These are phyloP conservation scores for Blakeslea trispora DNA, from an alignment of 371 early-diverging fungal species.

Conservation along the genomic window DNA sequence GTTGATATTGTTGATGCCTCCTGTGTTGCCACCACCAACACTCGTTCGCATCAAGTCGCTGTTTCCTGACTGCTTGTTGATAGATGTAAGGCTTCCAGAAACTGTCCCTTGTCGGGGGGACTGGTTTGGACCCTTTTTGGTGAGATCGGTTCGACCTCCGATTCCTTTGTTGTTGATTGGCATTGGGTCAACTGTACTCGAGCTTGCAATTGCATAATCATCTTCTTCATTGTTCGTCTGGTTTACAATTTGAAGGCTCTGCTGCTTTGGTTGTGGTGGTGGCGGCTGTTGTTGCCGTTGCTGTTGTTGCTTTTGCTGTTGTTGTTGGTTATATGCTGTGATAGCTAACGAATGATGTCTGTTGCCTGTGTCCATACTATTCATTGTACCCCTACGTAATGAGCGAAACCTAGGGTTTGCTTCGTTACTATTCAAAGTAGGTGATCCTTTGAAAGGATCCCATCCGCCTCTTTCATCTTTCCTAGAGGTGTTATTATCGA, in stretches of 20 bases:
- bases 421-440: slow-evolving; percentile 27
- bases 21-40: slow-evolving; percentile 20
- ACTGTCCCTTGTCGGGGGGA: slow-evolving; percentile 41
- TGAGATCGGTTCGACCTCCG: slow-evolving; percentile 23
- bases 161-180: slow-evolving; percentile 50
- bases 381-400: slow-evolving; percentile 38
- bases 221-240: slow-evolving; percentile 45
- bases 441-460: slow-evolving; percentile 42
- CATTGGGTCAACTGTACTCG: slow-evolving; percentile 66
- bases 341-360: background rate
- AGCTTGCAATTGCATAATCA: slow-evolving; percentile 53
- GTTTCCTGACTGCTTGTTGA: slow-evolving; percentile 51
- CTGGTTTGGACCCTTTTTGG: slow-evolving; percentile 28
- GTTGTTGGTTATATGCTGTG: background rate
- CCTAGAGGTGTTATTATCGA: slow-evolving; percentile 29
- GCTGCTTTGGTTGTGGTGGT: slow-evolving; percentile 1
- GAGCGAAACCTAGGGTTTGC: slow-evolving; percentile 21
- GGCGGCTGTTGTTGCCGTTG: background rate
- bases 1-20: slow-evolving; percentile 16
- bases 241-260: slow-evolving; percentile 4
- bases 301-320: background rate
- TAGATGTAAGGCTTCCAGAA: slow-evolving; percentile 43
- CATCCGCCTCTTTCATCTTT: slow-evolving; percentile 34
- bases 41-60: slow-evolving; percentile 49
- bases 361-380: slow-evolving; percentile 32